Evolutionary conservation across 495 filamentous ascomycete genomes (phyloP), one percentile per base, ranked within the genome.

Genomic region (Aspergillus haitiensis): DNA sequence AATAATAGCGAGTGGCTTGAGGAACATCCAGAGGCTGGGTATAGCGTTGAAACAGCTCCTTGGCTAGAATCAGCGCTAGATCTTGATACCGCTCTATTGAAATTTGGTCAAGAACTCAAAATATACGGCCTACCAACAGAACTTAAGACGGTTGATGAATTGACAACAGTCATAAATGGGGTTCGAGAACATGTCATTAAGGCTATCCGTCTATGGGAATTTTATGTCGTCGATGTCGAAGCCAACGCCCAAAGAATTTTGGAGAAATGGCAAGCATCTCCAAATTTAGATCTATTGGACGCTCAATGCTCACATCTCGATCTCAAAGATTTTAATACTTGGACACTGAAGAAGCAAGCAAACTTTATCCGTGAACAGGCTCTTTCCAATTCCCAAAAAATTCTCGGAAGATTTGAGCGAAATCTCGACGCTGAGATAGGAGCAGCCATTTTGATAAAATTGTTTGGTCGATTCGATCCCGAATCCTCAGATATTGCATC

Each of bases 1-100:
- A 81, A 97, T 72, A 97, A 98, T 72, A 97, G 89, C 73, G 83
- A 87, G 59, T 99, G 95, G 95, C 78, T 99, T 15, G 81, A 96
- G 69, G 88, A 92, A 56, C 93, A 99, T 64, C 95, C 95, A 3
- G 95, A 99, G 64, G 89, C 92, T 52, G 95, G 95, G 3, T 99
- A 98, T 76, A 99, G 94, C 70, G 75, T 96, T 51, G 86, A 87
- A 37, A 97, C 93, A 7, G 93, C 95, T 3, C 95, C 95, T 0
- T 96, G 92, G 90, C 79, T 99, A 32, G 87, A 94, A 67, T 81
- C 93, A 13, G 93, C 95, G 1, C 84, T 95, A 37, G 86, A 92
- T 47, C 78, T 99, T 16, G 95, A 99, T 70, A 90, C 85, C 13
- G 86, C 89, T 13, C 77, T 99, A 52, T 74, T 98, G 34, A 79